Evolutionary conservation across 768 basidiomycete genomes (phyloP), one percentile per base, ranked within the genome.

Genomic region (Asterophora parasitica): DNA sequence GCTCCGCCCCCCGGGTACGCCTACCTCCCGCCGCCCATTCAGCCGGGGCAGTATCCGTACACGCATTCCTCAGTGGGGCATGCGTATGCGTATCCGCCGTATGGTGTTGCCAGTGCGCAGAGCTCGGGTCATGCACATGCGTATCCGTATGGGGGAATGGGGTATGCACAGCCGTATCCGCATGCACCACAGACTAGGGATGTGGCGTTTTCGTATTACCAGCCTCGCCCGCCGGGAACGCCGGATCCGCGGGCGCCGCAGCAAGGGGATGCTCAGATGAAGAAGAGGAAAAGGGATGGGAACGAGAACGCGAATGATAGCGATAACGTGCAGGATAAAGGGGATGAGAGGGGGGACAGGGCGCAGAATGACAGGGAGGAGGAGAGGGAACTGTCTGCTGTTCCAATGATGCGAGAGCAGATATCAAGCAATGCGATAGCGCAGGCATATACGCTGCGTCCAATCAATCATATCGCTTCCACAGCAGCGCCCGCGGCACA

Each of bases 1-100:
- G 7, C 3, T 1, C 39, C 36, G 4, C n/a, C 44, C 13, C 33
- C 36, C 10, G 38, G 32, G 12, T 54, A 53, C 32, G 45, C 50
- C 20, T 19, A 46, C 17, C 5, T 42, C 30, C 26, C 34, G 27
- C 47, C 47, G 27, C 42, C 20, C 3, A 27, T 17, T 12, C 35
- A 16, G 10, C 32, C 41, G 2, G 17, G 17, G 9, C 12, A 10
- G 35, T 37, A 46, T n/a, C 23, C 11, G 15, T 9, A 12, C 26
- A 32, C 4, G n/a, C 12, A 35, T 35, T 16, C 26, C 41, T 17
- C 42, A n/a, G n/a, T n/a, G n/a, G n/a, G n/a, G 35, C 20, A 28
- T 42, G 13, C 10, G 19, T 11, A 40, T 2, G 11, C 19, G 39
- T 27, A 40, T 12, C 4, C 30, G 30, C 30, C 30, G 30, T 31